These are phyloP conservation scores for Mycena sp. DNA, from an alignment of 1,284 basidiomycete species.

Conservation along the genomic window DNA sequence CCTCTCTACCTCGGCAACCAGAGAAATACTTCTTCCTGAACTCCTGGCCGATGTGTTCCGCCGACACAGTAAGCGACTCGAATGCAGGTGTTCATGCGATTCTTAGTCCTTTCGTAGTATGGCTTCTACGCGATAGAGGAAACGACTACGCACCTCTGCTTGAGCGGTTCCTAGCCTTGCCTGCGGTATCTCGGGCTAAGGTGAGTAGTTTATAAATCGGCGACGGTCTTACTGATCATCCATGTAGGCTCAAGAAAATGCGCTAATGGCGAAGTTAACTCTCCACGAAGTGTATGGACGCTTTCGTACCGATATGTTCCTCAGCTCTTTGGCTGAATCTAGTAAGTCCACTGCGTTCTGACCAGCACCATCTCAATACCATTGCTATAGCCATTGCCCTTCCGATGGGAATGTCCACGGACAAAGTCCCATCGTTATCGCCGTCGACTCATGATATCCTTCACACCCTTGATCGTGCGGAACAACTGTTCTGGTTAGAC, in stretches of 20 bases:
- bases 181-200: constrained; percentile 65
- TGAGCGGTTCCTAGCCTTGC: constrained; percentile 66
- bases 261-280: constrained; percentile 77
- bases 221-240: not conserved
- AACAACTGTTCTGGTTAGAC: constrained; percentile 75
- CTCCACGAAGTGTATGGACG: constrained; percentile 79
- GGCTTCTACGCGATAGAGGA: constrained; percentile 72
- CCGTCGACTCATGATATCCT: constrained; percentile 70
- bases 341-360: constrained; percentile 57
- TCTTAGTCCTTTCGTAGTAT: constrained; percentile 58
- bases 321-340: constrained; percentile 88
- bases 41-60: constrained; percentile 74
- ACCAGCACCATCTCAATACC: not conserved
- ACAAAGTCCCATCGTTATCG: constrained; percentile 48
- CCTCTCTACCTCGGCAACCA: constrained; percentile 43
- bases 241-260: constrained; percentile 78
- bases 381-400: constrained; percentile 75
- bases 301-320: constrained; percentile 86
- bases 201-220: constrained; percentile 44
- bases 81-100: not conserved
- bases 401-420: constrained; percentile 79
- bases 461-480: constrained; percentile 68
- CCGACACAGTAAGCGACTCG: constrained; percentile 70
- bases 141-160: constrained; percentile 67
- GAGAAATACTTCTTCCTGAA: constrained; percentile 73